Evolutionary conservation across 2,329 filamentous ascomycete species (phyloP).

Genomic region (Sporothrix protearum): DNA sequence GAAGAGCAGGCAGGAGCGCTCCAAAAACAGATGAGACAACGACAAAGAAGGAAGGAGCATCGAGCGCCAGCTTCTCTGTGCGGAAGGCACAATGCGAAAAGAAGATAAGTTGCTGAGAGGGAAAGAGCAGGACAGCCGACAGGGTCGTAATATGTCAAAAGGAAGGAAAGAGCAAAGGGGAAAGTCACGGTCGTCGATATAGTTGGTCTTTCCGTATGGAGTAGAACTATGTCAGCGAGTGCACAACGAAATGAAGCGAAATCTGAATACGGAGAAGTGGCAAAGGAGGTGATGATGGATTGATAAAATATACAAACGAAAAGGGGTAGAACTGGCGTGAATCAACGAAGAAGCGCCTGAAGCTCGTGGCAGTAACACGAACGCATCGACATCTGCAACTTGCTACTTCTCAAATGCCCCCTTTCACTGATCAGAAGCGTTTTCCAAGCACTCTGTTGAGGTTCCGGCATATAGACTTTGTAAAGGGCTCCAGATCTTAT

Average conservation of each 20-base stretch:
- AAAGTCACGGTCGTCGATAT: background rate
- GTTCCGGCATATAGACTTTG: too few species aligned
- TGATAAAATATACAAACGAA: background rate
- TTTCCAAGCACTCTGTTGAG: too few species aligned
- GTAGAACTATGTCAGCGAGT: background rate
- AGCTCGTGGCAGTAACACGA: background rate
- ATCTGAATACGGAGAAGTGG: background rate
- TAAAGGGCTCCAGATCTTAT: too few species aligned
- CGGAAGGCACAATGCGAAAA: background rate
- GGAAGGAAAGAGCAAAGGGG: background rate
- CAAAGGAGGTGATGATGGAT: background rate
- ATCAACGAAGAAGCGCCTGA: too few species aligned
- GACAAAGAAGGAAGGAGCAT: conserved; percentile 13
- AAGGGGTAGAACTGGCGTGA: background rate
- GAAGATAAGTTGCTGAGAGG: background rate
- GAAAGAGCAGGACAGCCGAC: background rate
- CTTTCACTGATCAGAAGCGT: too few species aligned
- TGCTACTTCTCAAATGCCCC: too few species aligned
- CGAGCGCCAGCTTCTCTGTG: background rate
- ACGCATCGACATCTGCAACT: too few species aligned
- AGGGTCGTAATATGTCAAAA: background rate
- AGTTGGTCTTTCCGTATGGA: background rate
- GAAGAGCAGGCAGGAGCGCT: background rate
- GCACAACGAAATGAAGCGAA: background rate
- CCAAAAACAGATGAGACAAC: conserved; percentile 4